Evolutionary conservation across 345 rosid species (phyloP).

Genomic region (Viola odorata): DNA sequence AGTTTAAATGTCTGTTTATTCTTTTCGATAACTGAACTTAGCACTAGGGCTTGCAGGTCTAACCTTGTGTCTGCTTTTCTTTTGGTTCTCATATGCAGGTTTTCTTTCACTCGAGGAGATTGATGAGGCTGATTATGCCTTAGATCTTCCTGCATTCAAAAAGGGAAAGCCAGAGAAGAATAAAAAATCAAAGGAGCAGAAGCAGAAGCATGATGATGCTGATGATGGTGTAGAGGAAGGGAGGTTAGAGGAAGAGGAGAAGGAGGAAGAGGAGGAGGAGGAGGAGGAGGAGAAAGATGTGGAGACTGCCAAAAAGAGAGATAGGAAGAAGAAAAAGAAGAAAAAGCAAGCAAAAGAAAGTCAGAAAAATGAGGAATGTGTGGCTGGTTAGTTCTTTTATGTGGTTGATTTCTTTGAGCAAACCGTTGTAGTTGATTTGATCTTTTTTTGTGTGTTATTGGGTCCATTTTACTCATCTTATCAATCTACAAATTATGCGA

Average conservation of each 20-base stretch:
- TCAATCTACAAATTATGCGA: not conserved
- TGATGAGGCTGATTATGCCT: slow-evolving; percentile 60
- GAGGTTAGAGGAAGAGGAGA: slow-evolving; percentile 19
- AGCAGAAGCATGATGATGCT: slow-evolving; percentile 29
- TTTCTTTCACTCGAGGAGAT: slow-evolving; percentile 92
- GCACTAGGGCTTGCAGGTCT: slow-evolving; percentile 9
- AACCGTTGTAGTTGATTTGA: not conserved
- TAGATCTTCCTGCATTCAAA: slow-evolving; percentile 32
- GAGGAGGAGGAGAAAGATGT: slow-evolving; percentile 17
- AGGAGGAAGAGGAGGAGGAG: slow-evolving; percentile 15
- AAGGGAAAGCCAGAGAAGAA: slow-evolving; percentile 27
- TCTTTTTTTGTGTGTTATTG: not conserved
- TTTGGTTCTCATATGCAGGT: slow-evolving; percentile 32
- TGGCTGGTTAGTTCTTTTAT: slow-evolving; percentile 42
- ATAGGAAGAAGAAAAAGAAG: slow-evolving; percentile 42
- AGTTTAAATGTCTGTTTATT: too few relatives aligned
- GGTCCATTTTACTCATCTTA: not conserved
- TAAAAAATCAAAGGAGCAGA: slow-evolving; percentile 35
- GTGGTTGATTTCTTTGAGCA: not conserved
- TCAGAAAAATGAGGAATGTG: slow-evolving; percentile 25
- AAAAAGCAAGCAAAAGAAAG: slow-evolving; percentile 33
- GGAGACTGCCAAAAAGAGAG: slow-evolving; percentile 34
- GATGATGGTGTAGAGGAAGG: slow-evolving; percentile 24
- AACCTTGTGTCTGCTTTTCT: not conserved
- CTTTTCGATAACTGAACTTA: not conserved